Base-by-base conservation (phyloP, 2,329 filamentous ascomycete genomes). In the Penicillium sp. region DNA sequence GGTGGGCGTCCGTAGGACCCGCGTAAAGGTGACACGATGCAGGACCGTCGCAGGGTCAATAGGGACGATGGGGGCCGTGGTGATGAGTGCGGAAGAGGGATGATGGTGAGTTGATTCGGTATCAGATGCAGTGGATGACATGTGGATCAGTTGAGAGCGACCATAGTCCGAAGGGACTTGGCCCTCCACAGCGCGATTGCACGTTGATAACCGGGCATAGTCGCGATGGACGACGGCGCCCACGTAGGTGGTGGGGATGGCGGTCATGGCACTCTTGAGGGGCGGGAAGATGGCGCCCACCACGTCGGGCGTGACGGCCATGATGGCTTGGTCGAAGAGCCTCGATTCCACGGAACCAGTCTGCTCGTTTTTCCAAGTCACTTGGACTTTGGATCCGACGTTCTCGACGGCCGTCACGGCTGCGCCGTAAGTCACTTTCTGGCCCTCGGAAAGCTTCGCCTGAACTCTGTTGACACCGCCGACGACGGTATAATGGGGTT, bases 231-330 rank as follows among this genome's bases (percentile, higher is more conserved):
- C 69, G 2, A 76, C 67, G 28, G 73, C 76, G 25, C 75, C 68
- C 0, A 79, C 74, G 1, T 59, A 52, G 3, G 62, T 63, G 0
- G 73, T 76, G 0, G 77, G 77, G 10, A 79, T 72, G n/a, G 53
- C 52, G 1, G 53, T 38, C 47, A 77, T 61, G 3, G 58, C 47
- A 4, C 62, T 35, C 2, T 48, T 45, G 2, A 77, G 49, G 0
- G 73, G 73, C 1, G 57, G 47, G 43, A 75, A 80, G 9, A 81
- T 65, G 4, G 57, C 57, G 4, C 66, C 71, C 0, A 73, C 74
- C 3, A 77, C 69, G 45, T 78, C 70, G 1, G 78, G 78, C 0
- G 77, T 72, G 1, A 80, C 74, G 0, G 76, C 76, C 1, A 81
- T 60, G 16, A 81, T 60, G 1, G 78, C 75, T 2, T 64, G 65